A percentile compares a stretch with the other conserved stretches of the same genome.
Conservation (phyloP, 2,329 filamentous ascomycete species). For the Xylariaceae sp. region DNA sequence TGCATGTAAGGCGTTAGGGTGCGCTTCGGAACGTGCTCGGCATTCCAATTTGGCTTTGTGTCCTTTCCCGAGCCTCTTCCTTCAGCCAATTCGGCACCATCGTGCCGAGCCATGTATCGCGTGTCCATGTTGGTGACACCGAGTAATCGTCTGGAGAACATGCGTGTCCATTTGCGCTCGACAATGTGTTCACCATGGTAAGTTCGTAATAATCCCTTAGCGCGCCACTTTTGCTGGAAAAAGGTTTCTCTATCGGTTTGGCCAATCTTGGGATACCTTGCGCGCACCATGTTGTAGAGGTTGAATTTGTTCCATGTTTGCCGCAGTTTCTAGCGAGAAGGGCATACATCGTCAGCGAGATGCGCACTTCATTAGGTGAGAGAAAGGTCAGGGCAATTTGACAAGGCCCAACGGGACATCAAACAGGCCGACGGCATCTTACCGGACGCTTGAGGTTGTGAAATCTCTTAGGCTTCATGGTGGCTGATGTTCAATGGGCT, state of each 20-base stretch:
- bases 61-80: slow-evolving; percentile 75
- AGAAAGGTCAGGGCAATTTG: background rate
- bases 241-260: slow-evolving; percentile 56
- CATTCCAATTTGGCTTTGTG: slow-evolving; percentile 13
- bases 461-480: slow-evolving; percentile 57
- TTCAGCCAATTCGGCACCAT: slow-evolving; percentile 78
- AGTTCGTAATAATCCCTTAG: slow-evolving; percentile 76
- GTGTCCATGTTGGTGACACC: slow-evolving; percentile 84
- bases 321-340: slow-evolving; percentile 68
- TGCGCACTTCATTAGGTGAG: slow-evolving; percentile 5
- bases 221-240: slow-evolving; percentile 97
- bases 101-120: slow-evolving; percentile 69
- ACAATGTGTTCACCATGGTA: slow-evolving; percentile 96
- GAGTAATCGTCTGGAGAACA: slow-evolving; percentile 79
- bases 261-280: slow-evolving; percentile 39
- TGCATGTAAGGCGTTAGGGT: slow-evolving; percentile 84
- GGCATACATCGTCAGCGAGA: slow-evolving; percentile 4
- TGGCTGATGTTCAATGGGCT: slow-evolving; percentile 22
- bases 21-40: background rate
- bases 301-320: slow-evolving; percentile 98
- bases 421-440: slow-evolving; percentile 27
- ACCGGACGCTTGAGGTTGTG: slow-evolving; percentile 65
- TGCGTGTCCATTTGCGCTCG: slow-evolving; percentile 89
- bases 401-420: too few relatives aligned
- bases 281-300: slow-evolving; percentile 76